Base-by-base conservation (phyloP, 352 stramenopile species). In the Blastocystis sp. region DNA sequence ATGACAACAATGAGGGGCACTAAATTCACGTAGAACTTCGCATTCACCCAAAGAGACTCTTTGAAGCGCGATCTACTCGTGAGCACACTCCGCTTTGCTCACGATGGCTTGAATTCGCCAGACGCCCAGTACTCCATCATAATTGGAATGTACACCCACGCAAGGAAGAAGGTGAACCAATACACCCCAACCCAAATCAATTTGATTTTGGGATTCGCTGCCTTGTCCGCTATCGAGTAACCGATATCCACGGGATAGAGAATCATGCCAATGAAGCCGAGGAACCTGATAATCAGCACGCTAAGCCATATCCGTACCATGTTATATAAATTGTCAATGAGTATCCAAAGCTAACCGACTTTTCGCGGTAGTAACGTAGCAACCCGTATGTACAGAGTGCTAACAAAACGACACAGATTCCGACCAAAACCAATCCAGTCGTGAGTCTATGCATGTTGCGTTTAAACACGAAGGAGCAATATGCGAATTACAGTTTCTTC, bases 161-260 rank as follows among this genome's bases (percentile, higher is more conserved):
- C 63, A 21, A 88, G 68, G 34, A 76, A 79, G 62, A 88, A 88
- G 43, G 78, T 88, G 10, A 88, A 64, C 78, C 78, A 88, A 78
- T 88, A 88, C 45, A 88, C 62, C 10, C 24, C 40, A 42, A 42
- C 78, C 78, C 78, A 88, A 57, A 79, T 74, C 19, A 88, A 28
- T 62, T 63, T 88, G 40, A 88, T 11, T 6, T 60, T 65, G 2
- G 62, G n/a, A 61, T 62, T 88, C 19, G 64, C 78, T 19, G 45
- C 45, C 14, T 79, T 74, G 48, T 88, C 78, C 19, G 79, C 60
- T 38, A 79, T 52, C 40, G 78, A 57, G 34, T 79, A 76, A 28
- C 78, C 78, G 34, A 88, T 76, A 88, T 88, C 78, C 14, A 88
- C 17, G 2, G 78, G 78, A 48, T 65, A 88, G 28, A 88, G 78